Evolutionary conservation across 140 eudicot genomes (phyloP).

Genomic region (Bidens hawaiensis): DNA sequence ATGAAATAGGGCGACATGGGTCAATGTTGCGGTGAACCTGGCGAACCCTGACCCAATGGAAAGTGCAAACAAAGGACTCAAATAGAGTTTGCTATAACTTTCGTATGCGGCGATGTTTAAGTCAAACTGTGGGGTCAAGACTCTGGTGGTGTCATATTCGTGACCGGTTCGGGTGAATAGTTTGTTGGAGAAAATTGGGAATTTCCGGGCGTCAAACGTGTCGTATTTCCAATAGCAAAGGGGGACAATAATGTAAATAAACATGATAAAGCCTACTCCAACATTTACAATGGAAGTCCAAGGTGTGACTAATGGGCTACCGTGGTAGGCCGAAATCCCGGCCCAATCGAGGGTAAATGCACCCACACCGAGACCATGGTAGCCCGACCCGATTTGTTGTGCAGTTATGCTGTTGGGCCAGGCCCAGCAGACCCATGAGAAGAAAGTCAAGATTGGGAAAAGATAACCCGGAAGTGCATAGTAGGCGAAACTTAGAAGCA

Average conservation of each 20-base stretch:
- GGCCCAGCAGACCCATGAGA: slow-evolving; percentile 98
- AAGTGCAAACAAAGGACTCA: slow-evolving; percentile 90
- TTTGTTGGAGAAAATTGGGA: slow-evolving; percentile 79
- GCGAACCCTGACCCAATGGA: slow-evolving; percentile 95
- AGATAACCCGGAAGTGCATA: slow-evolving; percentile 93
- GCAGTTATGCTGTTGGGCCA: slow-evolving; percentile 91
- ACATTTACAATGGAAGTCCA: slow-evolving; percentile 84
- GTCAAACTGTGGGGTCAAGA: slow-evolving; percentile 80
- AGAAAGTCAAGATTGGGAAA: slow-evolving; percentile 79
- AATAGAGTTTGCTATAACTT: slow-evolving; percentile 71
- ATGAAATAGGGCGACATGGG: slow-evolving; percentile 77
- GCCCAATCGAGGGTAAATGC: slow-evolving; percentile 99
- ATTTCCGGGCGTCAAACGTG: slow-evolving; percentile 81
- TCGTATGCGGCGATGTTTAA: slow-evolving; percentile 71
- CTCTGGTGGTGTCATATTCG: slow-evolving; percentile 69
- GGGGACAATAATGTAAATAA: slow-evolving; percentile 82
- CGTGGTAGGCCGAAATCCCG: slow-evolving; percentile 91
- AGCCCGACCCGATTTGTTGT: slow-evolving; percentile 93
- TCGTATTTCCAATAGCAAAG: slow-evolving; percentile 86
- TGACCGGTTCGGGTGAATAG: slow-evolving; percentile 67
- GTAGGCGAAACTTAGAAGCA: slow-evolving; percentile 72
- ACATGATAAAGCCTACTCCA: slow-evolving; percentile 82
- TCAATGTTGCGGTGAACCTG: slow-evolving; percentile 81
- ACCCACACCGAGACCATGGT: slow-evolving; percentile 85
- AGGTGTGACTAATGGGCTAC: slow-evolving; percentile 90